These are phyloP conservation scores for Trichothecium sympodiale DNA, from an alignment of 2,329 filamentous ascomycete species.

Conservation along the genomic window DNA sequence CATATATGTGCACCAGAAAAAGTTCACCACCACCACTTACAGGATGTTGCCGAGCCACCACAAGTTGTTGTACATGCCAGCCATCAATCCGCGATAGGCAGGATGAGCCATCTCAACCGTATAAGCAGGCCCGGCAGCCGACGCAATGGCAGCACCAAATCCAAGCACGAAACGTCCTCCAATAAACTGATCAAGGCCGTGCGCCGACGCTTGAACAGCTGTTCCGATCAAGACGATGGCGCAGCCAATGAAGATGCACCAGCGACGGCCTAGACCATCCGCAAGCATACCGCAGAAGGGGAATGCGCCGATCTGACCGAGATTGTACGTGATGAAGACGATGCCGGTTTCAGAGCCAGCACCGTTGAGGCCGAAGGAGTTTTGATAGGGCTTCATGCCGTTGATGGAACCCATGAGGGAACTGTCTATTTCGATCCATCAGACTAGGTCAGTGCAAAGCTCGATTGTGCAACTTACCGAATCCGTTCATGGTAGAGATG, in stretches of 20 bases:
- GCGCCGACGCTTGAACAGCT: conserved; percentile 15
- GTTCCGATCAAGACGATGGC: conserved; percentile 31
- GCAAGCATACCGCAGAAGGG: conserved; percentile 3
- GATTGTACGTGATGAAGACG: conserved; percentile 33
- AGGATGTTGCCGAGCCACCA: conserved; percentile 8
- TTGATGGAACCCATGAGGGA: conserved; percentile 24
- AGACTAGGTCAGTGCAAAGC: neutral
- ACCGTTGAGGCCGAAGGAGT: conserved; percentile 29
- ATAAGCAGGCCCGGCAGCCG: conserved; percentile 49
- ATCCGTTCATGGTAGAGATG: conserved; percentile 18
- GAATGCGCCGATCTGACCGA: conserved; percentile 32
- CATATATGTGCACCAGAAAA: too few relatives aligned
- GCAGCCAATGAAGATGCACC: conserved; percentile 44
- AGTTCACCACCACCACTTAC: conserved; percentile 1
- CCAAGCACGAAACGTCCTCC: conserved; percentile 41
- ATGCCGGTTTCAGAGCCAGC: conserved; percentile 32
- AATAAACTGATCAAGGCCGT: conserved; percentile 40
- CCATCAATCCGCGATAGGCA: conserved; percentile 40
- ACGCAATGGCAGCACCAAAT: conserved; percentile 48
- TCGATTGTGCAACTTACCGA: conserved; percentile 9
- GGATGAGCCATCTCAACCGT: conserved; percentile 53
- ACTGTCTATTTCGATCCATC: conserved; percentile 19
- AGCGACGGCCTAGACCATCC: conserved; percentile 30
- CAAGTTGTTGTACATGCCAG: conserved; percentile 7
- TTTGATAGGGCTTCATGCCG: conserved; percentile 33